Conservation (phyloP, 2,329 filamentous ascomycete species). For the Colletotrichum higginsianum region DNA sequence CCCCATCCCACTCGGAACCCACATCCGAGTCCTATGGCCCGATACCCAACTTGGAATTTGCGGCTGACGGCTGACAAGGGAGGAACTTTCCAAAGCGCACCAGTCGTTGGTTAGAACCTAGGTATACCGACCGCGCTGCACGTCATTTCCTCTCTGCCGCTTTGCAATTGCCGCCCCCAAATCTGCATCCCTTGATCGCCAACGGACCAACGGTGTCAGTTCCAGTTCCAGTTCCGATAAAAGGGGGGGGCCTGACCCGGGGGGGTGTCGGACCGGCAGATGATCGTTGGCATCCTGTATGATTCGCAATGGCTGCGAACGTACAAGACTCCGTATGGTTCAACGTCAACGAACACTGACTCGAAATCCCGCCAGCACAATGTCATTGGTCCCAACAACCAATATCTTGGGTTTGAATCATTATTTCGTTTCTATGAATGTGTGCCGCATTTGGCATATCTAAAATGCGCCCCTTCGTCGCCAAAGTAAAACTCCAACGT, state of each 20-base stretch:
- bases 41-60: not conserved
- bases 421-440: conserved; percentile 29
- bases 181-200: conserved; percentile 16
- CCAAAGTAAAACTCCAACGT: not conserved
- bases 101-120: not conserved
- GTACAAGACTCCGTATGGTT: too few relatives aligned
- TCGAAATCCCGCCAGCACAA: not conserved
- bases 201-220: conserved; percentile 7
- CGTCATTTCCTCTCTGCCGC: conserved; percentile 8
- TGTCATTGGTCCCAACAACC: not conserved
- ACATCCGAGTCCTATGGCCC: not conserved
- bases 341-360: not conserved
- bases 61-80: not conserved
- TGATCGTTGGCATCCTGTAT: too few relatives aligned
- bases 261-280: not conserved
- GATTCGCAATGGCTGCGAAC: too few relatives aligned
- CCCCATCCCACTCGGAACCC: not conserved
- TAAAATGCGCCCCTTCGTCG: not conserved
- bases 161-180: conserved; percentile 10
- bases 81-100: not conserved
- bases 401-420: not conserved
- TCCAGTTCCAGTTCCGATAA: not conserved
- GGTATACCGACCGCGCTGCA: not conserved
- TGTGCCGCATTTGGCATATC: not conserved
- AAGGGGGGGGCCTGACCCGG: not conserved